A percentile compares a stretch with the other conserved stretches of the same genome.
These are phyloP conservation scores for Solanum pinnatisectum DNA, from an alignment of 257 asterid species.

Conservation along the genomic window DNA sequence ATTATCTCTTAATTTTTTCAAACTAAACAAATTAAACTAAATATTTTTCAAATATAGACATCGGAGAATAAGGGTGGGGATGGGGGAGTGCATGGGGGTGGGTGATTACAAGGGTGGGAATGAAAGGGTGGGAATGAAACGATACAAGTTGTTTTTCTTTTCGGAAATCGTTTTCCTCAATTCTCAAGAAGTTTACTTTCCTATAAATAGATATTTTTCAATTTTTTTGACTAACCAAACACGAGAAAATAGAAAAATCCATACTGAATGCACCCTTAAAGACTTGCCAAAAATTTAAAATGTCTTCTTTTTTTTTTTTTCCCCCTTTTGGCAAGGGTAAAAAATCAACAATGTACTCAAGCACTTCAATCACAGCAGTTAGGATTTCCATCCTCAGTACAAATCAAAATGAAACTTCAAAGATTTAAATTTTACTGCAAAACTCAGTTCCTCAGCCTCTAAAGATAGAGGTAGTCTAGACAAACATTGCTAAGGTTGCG, in stretches of 20 bases:
- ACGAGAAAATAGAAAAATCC: neutral
- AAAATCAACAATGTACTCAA: neutral
- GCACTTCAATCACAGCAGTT: neutral
- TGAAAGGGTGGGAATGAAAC: too few species aligned
- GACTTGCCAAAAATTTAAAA: neutral
- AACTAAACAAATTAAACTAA: too few species aligned
- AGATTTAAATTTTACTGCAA: neutral
- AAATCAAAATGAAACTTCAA: neutral
- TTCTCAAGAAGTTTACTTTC: neutral
- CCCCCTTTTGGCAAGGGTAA: neutral
- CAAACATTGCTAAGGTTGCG: neutral
- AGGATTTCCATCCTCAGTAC: neutral
- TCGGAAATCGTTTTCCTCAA: neutral
- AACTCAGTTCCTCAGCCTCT: neutral
- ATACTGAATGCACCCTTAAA: too few species aligned
- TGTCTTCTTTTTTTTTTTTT: neutral
- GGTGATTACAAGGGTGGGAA: too few species aligned
- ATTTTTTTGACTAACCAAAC: neutral
- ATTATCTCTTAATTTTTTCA: too few species aligned
- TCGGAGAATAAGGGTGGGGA: too few species aligned
- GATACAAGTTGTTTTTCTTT: too few species aligned
- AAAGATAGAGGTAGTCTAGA: neutral
- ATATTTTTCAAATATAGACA: too few species aligned
- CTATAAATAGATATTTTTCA: too few species aligned
- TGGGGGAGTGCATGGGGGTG: too few species aligned